A percentile compares a stretch with the other conserved stretches of the same genome.
phyloP scores from a whole-genome alignment of 1,284 basidiomycete genomes.

The Cystobasidiaceae sp. region DNA sequence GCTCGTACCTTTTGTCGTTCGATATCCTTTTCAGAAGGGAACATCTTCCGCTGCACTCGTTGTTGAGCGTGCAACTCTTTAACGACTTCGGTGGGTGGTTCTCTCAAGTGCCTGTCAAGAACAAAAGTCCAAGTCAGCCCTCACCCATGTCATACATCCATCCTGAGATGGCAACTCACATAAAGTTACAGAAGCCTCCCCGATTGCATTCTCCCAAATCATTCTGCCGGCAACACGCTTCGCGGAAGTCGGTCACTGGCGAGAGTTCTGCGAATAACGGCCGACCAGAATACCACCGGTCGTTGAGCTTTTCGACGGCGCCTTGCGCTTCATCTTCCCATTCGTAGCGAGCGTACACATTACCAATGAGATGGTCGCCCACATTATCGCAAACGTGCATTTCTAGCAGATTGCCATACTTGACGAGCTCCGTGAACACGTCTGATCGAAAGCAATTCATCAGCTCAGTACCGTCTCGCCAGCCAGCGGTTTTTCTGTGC shows the following conservation, averaged over 20 bases:
- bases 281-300: conserved; percentile 97
- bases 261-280: conserved; percentile 98
- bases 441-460: conserved; percentile 36
- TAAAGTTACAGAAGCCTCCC: conserved; percentile 98
- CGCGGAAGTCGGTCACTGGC: conserved; percentile 97
- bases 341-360: conserved; percentile 96
- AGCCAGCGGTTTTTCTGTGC: conserved; percentile 44
- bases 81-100: conserved; percentile 48
- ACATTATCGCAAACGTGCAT: conserved; percentile 99
- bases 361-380: conserved; percentile 96
- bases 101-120: conserved; percentile 58
- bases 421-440: conserved; percentile 65
- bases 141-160: background rate
- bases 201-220: conserved; percentile 95
- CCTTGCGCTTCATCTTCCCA: conserved; percentile 96
- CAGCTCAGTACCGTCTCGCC: background rate
- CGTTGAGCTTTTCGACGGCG: conserved; percentile 88
- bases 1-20: conserved; percentile 24
- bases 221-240: conserved; percentile 97
- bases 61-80: conserved; percentile 74
- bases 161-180: conserved; percentile 50
- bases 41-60: conserved; percentile 64
- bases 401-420: conserved; percentile 92
- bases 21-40: conserved; percentile 35
- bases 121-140: background rate